phyloP scores from a whole-genome alignment of 2,329 filamentous ascomycete species.

The Emericellopsis atlantica region DNA sequence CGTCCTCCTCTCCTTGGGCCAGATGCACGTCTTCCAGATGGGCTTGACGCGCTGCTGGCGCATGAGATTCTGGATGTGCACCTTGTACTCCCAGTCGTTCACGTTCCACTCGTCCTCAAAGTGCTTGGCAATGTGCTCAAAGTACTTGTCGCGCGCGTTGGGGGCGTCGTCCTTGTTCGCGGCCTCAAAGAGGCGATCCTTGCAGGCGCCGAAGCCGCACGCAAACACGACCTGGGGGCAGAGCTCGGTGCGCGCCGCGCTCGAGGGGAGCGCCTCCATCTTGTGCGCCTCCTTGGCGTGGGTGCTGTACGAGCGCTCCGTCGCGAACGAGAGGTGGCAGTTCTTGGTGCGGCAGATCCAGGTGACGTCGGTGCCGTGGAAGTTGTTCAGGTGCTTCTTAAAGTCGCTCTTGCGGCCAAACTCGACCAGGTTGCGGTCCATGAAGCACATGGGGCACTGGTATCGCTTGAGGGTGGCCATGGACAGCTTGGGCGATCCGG shows the following conservation, averaged over 20 bases:
- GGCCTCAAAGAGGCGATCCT: constrained; percentile 28
- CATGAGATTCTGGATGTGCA: constrained; percentile 30
- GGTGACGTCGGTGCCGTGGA: constrained; percentile 27
- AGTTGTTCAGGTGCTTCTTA: constrained; percentile 35
- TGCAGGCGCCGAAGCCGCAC: constrained; percentile 28
- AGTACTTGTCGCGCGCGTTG: constrained; percentile 26
- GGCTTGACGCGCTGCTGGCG: constrained; percentile 28
- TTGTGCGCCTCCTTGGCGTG: constrained; percentile 29
- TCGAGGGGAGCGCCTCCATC: constrained; percentile 26
- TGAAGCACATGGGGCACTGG: constrained; percentile 31
- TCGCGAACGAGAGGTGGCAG: constrained; percentile 29
- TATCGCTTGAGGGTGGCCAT: constrained; percentile 26
- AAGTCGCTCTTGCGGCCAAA: constrained; percentile 34
- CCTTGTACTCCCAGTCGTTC: constrained; percentile 28
- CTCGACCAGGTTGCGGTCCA: constrained; percentile 30
- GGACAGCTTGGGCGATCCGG: constrained; percentile 22
- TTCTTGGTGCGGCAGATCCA: constrained; percentile 29
- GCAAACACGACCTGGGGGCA: constrained; percentile 30
- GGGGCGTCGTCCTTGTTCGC: constrained; percentile 20
- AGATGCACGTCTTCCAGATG: constrained; percentile 31
- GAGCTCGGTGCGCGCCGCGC: constrained; percentile 24
- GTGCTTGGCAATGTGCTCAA: constrained; percentile 33
- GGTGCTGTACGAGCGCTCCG: constrained; percentile 29
- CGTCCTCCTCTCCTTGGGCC: constrained; percentile 28
- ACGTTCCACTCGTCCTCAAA: constrained; percentile 29